Base-by-base conservation (phyloP, 129 eudicot genomes). In the Saussurea involucrata region DNA sequence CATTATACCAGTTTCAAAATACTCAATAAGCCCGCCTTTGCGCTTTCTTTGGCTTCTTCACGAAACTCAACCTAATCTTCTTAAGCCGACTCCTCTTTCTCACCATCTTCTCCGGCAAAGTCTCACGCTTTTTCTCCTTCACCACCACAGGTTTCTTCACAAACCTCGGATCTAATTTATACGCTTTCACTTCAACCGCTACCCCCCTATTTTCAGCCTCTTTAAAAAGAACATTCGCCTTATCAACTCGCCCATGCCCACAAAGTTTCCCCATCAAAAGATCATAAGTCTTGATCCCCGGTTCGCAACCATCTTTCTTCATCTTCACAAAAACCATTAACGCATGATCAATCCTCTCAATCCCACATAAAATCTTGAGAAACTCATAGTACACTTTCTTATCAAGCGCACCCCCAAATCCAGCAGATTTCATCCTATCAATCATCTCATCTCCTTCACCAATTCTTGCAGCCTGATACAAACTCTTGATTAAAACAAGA, bases 381-480 rank as follows among this genome's bases (percentile, higher is more conserved):
- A 89, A 91, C 6, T 87, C 92, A 28, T 81, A 91, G 55, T 95
- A 91, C 0, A 82, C 91, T 79, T 91, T 89, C 86, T 77, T 89
- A 78, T 89, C 77, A 18, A 95, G 88, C 24, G 83, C 82, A 72
- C 75, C 85, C 20, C 90, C 89, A 73, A 78, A 95, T 18, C 97
- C 97, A 12, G 89, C 82, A 21, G 99, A 95, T 75, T 92, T 95
- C 96, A 95, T 95, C 78, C 83, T 80, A 83, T 92, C 99, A 37
- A 95, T 95, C 96, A 95, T 91, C 75, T 94, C 97, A 66, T 95
- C 96, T 0, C 98, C 99, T 44, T 95, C 99, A 0, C 94, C 97
- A 4, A 90, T 71, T 68, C 99, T 83, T 0, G 99, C 99, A 79
- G 95, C 99, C 82, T 95, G 97, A 89, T 92, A 95, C 78, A 95